Evolutionary conservation across 768 basidiomycete genomes (phyloP), one percentile per base, ranked within the genome.

Genomic region (Naganishia randhawae): DNA sequence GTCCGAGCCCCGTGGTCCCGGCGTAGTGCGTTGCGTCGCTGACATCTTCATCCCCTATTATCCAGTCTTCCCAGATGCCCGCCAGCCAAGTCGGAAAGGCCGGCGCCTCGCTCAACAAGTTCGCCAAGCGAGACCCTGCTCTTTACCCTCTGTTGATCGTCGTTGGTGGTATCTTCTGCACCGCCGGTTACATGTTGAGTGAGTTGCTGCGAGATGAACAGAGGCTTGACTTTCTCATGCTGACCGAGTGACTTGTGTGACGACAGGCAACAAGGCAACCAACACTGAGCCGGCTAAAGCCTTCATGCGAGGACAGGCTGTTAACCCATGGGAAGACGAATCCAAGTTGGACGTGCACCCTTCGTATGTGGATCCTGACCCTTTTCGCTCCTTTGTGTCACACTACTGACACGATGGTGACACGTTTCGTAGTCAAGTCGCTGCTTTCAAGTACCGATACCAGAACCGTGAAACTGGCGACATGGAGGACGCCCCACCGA

Each of bases 121-220:
- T 77, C 69, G 78, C 78, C 64, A 79, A 79, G 72, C 74, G 78
- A 33, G 78, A 79, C 69, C 78, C 78, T 4, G 74, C 77, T 10
- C 73, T 79, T 22, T 79, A 78, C 73, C 78, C 78, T 22, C 65
- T 79, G 41, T 64, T 71, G 53, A 55, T 76, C 64, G 73, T 79
- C 71, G 75, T 79, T 53, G 71, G 67, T 41, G 72, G 73, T 53
- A 73, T 72, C 29, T 66, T 78, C 57, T 75, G 71, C 39, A 70
- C 68, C 32, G 78, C 78, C 9, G 78, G 78, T 42, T 79, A 78
- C 73, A 77, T 79, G 73, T 72, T 79, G 75, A 70, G 69, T 78
- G 65, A 73, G 78, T 77, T 16, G 41, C 29, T 5, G 22, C 27
- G 48, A 27, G n/a, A 37, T 52, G 8, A 3, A 14, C n/a, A 17